These are phyloP conservation scores for Colletotrichum liaoningense DNA, from an alignment of 2,329 filamentous ascomycete species.

Conservation along the genomic window DNA sequence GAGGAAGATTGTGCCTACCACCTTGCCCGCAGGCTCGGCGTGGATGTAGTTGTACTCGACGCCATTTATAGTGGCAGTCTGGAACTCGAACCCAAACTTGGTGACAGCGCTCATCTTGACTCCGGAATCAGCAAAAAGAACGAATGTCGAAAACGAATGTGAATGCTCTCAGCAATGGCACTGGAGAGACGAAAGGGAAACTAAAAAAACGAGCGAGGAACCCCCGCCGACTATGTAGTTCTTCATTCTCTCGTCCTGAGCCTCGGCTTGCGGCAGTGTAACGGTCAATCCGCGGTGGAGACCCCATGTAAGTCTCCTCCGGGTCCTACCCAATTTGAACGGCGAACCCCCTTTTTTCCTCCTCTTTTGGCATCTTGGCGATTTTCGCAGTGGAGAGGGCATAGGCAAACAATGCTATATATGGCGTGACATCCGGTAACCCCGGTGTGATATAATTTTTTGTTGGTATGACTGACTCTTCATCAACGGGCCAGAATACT, in stretches of 20 bases:
- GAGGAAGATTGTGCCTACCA: slow-evolving; percentile 54
- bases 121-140: not conserved
- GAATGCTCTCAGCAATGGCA: not conserved
- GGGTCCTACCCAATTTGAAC: not conserved
- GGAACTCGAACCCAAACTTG: slow-evolving; percentile 8
- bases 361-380: not conserved
- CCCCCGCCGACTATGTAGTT: slow-evolving; percentile 33
- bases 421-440: not conserved
- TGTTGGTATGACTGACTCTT: not conserved
- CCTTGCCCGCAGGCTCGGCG: slow-evolving; percentile 52
- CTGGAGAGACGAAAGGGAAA: not conserved
- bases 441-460: not conserved
- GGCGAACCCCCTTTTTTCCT: not conserved
- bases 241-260: not conserved
- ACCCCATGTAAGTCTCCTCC: not conserved
- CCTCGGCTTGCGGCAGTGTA: not conserved
- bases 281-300: not conserved
- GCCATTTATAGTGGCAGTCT: slow-evolving; percentile 48
- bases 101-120: not conserved
- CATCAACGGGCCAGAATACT: not conserved
- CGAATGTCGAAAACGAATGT: not conserved
- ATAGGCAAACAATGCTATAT: not conserved
- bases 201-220: not conserved
- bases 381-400: not conserved
- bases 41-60: slow-evolving; percentile 72